Percentiles rank a stretch among this genome's conserved stretches.
Evolutionary conservation across 345 rosid genomes (phyloP).

Genomic region (Eucalyptus curtisii): DNA sequence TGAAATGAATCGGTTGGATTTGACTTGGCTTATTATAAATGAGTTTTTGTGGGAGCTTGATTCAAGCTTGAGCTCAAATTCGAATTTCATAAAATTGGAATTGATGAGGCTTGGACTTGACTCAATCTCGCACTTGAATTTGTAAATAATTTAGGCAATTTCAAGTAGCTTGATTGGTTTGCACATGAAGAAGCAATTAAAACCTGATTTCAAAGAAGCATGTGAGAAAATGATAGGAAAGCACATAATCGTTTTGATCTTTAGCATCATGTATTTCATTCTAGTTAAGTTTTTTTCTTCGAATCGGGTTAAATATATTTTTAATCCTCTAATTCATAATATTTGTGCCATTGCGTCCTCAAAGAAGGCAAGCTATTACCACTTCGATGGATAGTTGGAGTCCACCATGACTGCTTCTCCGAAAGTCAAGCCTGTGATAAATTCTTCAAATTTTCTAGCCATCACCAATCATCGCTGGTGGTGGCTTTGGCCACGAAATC

Average conservation of each 20-base stretch:
- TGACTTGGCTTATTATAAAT: not conserved
- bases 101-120: too few species aligned
- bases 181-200: not conserved
- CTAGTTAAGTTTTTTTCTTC: too few species aligned
- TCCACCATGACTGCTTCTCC: too few species aligned
- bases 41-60: not conserved
- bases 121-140: not conserved
- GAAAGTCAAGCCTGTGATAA: too few species aligned
- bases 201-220: not conserved
- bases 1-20: not conserved
- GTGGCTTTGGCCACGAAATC: not conserved
- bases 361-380: too few species aligned
- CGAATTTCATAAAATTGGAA: accelerated
- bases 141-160: not conserved
- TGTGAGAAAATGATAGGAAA: not conserved
- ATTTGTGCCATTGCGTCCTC: too few species aligned
- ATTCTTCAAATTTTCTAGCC: not conserved
- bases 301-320: too few species aligned
- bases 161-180: not conserved
- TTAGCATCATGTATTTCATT: too few species aligned
- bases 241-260: not conserved
- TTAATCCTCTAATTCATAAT: too few species aligned
- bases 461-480: not conserved
- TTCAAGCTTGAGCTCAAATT: not conserved
- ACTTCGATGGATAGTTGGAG: too few species aligned